Base-by-base conservation (phyloP, 441 rosid species). In the Brassica balearica region DNA sequence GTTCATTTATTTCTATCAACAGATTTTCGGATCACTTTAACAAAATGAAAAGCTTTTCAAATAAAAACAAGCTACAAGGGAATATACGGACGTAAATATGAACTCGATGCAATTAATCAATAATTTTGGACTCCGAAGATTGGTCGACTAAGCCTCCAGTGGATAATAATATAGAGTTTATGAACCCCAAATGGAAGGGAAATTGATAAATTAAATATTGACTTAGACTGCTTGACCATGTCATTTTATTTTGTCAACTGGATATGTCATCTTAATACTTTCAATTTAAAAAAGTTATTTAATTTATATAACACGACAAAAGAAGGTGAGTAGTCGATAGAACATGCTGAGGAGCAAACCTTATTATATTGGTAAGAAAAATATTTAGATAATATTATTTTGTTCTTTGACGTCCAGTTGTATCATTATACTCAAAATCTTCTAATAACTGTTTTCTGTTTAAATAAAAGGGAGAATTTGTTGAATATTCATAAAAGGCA, bases 271-370 rank as follows among this genome's bases (percentile, higher is more conserved):
- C 58, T 55, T 70, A 17, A 65, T 65, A 48, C 60, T 53, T 20
- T 51, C 6, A 68, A 5, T 29, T 29, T 29, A 3, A 29, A 29
- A n/a, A 77, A 23, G 43, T 15, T 22, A 36, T n/a, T 71, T 77
- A 58, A 25, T 56, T 36, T 73, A 3, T 27, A 51, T 32, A 34
- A 78, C 38, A 79, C 78, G 71, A 73, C 82, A 61, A 68, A 77
- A 12, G 17, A 61, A 67, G 46, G 55, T 10, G 12, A 68, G 61
- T 73, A 68, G 74, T 73, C 74, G 70, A 56, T 36, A 78, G 65
- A 73, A 78, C 65, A 77, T 78, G 74, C 68, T 59, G 74, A 73
- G 71, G 74, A 62, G 36, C 65, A 68, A 73, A 61, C 78, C 74
- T 73, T 79, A 68, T 73, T 68, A 15, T 73, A 73, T 34, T 58